Evolutionary conservation across 164 flowering plant species (phyloP), one percentile per base, ranked within the genome.

Genomic region (Vitis rupestris): DNA sequence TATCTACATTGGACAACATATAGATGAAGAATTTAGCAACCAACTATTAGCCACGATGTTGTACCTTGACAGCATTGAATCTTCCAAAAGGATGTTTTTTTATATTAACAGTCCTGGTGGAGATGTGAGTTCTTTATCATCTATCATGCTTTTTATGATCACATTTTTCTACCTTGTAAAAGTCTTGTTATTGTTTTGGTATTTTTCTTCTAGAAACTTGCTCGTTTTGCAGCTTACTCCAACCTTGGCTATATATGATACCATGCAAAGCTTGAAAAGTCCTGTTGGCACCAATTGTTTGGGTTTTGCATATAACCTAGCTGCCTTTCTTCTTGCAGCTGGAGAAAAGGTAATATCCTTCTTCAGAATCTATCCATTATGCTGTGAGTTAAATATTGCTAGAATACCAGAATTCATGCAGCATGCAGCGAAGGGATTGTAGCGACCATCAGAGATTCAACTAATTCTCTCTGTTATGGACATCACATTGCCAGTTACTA

Each of bases 101-200:
- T 93, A 81, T 70, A 85, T 95, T 67, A 88, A 79, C 83, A 81
- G 93, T 74, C 87, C 87, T 57, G 97, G 99, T 73, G 98, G 99
- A 66, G 98, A 93, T 89, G 99, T 95, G 79, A 91, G 98, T 89
- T 73, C 50, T 61, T 73, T 73, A 37, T 55, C 1, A 37, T 55
- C 1, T 15, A 59, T 64, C 10, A 48, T 47, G 13, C 65, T 31
- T 65, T 65, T 56, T 50, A 3, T 23, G 56, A 54, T 49, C 49
- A 7, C 54, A 19, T 19, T 11, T 19, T 10, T 73, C 47, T 15
- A 37, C 8, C 48, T 47, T 53, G 17, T 23, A 44, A 7, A 48
- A 23, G 6, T 67, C 30, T 71, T 67, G 15, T 49, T 54, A 13
- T 64, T 29, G 37, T 50, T 73, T 50, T 1, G 37, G 17, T n/a